Percentiles rank a stretch among this genome's conserved stretches.
phyloP scores from a whole-genome alignment of 441 rosid genomes.

The Euphorbia schlechtendalii region DNA sequence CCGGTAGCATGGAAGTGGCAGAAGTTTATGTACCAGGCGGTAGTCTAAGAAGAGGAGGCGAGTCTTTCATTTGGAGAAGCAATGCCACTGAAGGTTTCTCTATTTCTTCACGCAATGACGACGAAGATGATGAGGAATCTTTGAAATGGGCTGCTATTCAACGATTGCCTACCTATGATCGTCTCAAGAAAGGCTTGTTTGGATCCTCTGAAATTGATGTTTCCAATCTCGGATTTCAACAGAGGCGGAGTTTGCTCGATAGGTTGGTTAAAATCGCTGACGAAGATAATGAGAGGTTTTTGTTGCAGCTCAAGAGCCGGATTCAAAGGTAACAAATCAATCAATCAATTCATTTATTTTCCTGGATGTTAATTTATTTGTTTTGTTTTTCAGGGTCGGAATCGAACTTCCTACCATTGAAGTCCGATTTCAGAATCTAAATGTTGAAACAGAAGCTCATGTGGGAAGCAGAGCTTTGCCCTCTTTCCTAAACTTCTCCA shows the following conservation, averaged over 20 bases:
- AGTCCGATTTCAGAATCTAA: no score
- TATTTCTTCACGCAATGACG: conserved; percentile 16
- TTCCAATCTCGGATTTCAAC: conserved; percentile 31
- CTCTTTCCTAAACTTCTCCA: no score
- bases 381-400: no score
- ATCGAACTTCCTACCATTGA: no score
- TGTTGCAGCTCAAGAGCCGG: conserved; percentile 45
- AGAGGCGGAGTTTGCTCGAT: conserved; percentile 41
- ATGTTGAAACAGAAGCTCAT: no score
- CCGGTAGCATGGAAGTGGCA: conserved; percentile 14
- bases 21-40: conserved; percentile 20
- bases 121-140: conserved; percentile 39
- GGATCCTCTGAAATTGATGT: conserved; percentile 42
- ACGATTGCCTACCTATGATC: conserved; percentile 44
- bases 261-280: conserved; percentile 36
- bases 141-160: conserved; percentile 51
- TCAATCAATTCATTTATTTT: background rate
- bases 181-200: conserved; percentile 41
- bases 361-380: background rate
- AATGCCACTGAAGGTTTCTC: conserved; percentile 22
- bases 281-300: conserved; percentile 54
- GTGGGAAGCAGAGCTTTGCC: no score
- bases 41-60: conserved; percentile 12
- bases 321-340: conserved; percentile 42
- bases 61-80: conserved; percentile 22